Conservation (phyloP, 768 basidiomycete species). For the Glaciozyma martinii region DNA sequence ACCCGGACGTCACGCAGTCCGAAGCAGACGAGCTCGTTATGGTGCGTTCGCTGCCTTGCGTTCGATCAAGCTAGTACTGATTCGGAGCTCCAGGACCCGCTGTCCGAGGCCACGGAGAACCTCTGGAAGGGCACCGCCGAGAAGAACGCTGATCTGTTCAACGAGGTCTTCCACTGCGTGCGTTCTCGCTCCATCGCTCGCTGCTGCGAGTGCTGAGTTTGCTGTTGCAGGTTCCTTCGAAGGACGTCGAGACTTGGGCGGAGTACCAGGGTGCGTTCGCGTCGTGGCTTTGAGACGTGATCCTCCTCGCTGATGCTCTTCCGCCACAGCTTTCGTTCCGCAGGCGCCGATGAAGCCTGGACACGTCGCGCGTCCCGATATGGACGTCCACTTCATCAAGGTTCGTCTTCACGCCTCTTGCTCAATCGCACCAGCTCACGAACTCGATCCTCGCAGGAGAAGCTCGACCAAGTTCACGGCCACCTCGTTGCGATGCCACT, state of each 20-base stretch:
- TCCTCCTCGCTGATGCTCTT: neutral
- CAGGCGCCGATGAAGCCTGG: constrained; percentile 24
- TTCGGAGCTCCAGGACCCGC: constrained; percentile 25
- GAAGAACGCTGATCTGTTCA: constrained; percentile 26
- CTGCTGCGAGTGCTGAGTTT: constrained; percentile 20
- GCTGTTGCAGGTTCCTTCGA: neutral
- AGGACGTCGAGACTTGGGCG: neutral
- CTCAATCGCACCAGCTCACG: neutral
- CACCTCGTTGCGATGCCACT: constrained; percentile 32
- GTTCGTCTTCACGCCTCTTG: neutral
- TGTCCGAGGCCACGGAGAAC: constrained; percentile 21
- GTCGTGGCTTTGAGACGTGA: no score
- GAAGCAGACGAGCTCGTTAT: constrained; percentile 23
- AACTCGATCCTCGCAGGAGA: neutral
- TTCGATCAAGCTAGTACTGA: neutral
- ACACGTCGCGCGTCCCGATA: constrained; percentile 17
- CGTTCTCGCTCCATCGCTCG: constrained; percentile 11
- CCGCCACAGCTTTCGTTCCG: constrained; percentile 13
- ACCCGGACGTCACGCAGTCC: constrained; percentile 14
- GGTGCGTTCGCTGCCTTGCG: constrained; percentile 10
- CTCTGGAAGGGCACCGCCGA: constrained; percentile 28
- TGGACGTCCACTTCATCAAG: constrained; percentile 29
- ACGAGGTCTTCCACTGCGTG: constrained; percentile 32
- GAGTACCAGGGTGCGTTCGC: neutral
- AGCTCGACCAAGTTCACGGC: constrained; percentile 26